These are phyloP conservation scores for Calonectria pseudoreteaudii DNA, from an alignment of 2,329 filamentous ascomycete species.

Conservation along the genomic window DNA sequence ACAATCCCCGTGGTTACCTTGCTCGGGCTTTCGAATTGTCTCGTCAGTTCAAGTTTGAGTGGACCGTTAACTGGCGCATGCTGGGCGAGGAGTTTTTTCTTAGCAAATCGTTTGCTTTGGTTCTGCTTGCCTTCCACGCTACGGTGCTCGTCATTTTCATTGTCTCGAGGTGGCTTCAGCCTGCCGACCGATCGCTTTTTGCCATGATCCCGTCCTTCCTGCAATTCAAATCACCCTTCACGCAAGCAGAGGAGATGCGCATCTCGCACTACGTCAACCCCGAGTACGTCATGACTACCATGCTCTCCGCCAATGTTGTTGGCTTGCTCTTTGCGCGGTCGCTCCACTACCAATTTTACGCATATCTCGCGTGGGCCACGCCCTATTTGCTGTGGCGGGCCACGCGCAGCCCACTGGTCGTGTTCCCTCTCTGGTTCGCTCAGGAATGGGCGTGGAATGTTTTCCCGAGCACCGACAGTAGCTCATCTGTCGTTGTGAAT, in stretches of 20 bases:
- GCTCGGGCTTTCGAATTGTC: slow-evolving; percentile 90
- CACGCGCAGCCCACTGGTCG: slow-evolving; percentile 73
- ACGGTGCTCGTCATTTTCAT: slow-evolving; percentile 76
- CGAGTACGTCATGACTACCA: slow-evolving; percentile 79
- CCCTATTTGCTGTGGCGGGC: slow-evolving; percentile 89
- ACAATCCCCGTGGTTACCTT: slow-evolving; percentile 78
- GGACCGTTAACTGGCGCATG: slow-evolving; percentile 99
- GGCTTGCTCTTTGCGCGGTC: slow-evolving; percentile 89
- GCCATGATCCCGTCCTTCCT: slow-evolving; percentile 63
- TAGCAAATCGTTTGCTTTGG: slow-evolving; percentile 73
- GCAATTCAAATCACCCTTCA: slow-evolving; percentile 58
- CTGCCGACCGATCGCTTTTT: slow-evolving; percentile 69
- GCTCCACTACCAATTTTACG: slow-evolving; percentile 95
- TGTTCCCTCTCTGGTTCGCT: slow-evolving; percentile 77
- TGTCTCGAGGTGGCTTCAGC: slow-evolving; percentile 77
- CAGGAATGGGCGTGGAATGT: slow-evolving; percentile 97
- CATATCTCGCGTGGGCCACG: slow-evolving; percentile 89
- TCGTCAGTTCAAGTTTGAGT: slow-evolving; percentile 92
- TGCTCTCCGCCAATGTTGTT: slow-evolving; percentile 81
- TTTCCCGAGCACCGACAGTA: slow-evolving; percentile 78
- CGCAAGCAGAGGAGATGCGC: slow-evolving; percentile 63
- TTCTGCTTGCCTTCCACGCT: slow-evolving; percentile 74
- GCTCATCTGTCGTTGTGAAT: slow-evolving; percentile 74
- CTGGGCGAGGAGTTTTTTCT: slow-evolving; percentile 86
- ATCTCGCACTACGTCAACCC: slow-evolving; percentile 73